Conservation (phyloP, 192 early-diverging fungal genomes). For the Coemansia sp. region DNA sequence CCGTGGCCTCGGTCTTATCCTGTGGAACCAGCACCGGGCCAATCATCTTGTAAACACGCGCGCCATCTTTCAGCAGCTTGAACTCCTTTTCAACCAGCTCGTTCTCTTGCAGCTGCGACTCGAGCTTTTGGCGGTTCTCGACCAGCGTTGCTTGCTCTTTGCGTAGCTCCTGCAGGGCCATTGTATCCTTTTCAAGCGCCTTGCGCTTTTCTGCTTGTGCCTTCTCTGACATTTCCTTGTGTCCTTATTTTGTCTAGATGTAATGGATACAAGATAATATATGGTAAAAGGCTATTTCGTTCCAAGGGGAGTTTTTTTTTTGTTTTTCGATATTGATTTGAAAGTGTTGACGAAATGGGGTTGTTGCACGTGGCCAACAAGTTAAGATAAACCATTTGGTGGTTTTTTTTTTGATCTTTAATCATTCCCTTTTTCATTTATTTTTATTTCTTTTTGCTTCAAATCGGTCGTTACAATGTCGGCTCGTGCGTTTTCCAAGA, state of each 20-base stretch:
- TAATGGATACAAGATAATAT: too few relatives aligned
- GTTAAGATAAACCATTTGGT: not conserved
- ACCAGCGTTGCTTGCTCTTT: slow-evolving; percentile 78
- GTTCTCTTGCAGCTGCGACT: slow-evolving; percentile 97
- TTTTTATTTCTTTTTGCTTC: not conserved
- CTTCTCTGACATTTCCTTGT: slow-evolving; percentile 1
- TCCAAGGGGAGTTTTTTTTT: not conserved
- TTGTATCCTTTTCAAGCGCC: slow-evolving; percentile 69
- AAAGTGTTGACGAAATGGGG: not conserved
- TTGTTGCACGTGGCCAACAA: not conserved
- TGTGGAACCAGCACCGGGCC: slow-evolving; percentile 96
- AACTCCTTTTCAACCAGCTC: slow-evolving; percentile 94
- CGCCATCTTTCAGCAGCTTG: slow-evolving; percentile 70
- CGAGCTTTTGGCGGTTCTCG: slow-evolving; percentile 73
- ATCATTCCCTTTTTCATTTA: not conserved
- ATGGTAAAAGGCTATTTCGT: too few relatives aligned
- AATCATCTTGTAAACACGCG: slow-evolving; percentile 93
- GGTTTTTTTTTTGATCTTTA: not conserved
- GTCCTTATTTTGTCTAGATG: too few relatives aligned
- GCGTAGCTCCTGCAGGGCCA: slow-evolving; percentile 70
- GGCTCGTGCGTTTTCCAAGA: slow-evolving; percentile 55
- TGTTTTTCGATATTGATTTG: not conserved
- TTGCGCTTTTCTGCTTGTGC: slow-evolving; percentile 18
- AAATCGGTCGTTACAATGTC: slow-evolving; percentile 18
- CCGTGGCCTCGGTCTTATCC: slow-evolving; percentile 76